Conservation (phyloP, 495 filamentous ascomycete species). For the Penicillium manginii region DNA sequence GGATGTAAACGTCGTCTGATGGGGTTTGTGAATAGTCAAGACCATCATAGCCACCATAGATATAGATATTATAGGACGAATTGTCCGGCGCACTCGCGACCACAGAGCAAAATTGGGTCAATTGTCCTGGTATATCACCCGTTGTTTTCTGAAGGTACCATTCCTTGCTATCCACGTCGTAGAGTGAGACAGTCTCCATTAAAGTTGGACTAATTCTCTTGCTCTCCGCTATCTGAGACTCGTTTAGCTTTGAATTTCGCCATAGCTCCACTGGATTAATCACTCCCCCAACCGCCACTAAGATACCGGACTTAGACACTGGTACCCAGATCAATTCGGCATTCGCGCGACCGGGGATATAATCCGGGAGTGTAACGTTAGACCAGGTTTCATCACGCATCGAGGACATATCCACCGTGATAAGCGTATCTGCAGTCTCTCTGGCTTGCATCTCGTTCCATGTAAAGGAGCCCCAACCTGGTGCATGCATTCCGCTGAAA, state of each 20-base stretch:
- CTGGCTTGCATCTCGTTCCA: slow-evolving; percentile 34
- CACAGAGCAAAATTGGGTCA: slow-evolving; percentile 68
- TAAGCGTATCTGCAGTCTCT: slow-evolving; percentile 47
- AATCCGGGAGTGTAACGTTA: slow-evolving; percentile 56
- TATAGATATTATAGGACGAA: slow-evolving; percentile 72
- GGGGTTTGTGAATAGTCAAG: slow-evolving; percentile 36
- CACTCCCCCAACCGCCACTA: slow-evolving; percentile 73
- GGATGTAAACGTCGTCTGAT: slow-evolving; percentile 71
- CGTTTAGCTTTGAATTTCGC: slow-evolving; percentile 17
- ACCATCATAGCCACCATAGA: slow-evolving; percentile 72
- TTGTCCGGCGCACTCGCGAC: slow-evolving; percentile 62
- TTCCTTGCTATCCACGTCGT: slow-evolving; percentile 59
- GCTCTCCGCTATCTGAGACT: slow-evolving; percentile 44
- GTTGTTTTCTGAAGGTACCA: slow-evolving; percentile 64
- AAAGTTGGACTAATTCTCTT: slow-evolving; percentile 59
- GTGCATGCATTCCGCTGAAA: slow-evolving; percentile 63
- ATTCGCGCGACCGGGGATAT: slow-evolving; percentile 58
- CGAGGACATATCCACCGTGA: slow-evolving; percentile 61
- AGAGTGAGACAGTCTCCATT: slow-evolving; percentile 69
- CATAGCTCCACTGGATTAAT: slow-evolving; percentile 49
- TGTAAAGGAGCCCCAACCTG: slow-evolving; percentile 51
- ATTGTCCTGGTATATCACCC: slow-evolving; percentile 53
- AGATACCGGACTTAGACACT: slow-evolving; percentile 61
- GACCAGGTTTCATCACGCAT: slow-evolving; percentile 55
- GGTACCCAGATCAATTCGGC: slow-evolving; percentile 74